Base-by-base conservation (phyloP, 2,329 filamentous ascomycete genomes). In the Purpureocillium lavendulum region DNA sequence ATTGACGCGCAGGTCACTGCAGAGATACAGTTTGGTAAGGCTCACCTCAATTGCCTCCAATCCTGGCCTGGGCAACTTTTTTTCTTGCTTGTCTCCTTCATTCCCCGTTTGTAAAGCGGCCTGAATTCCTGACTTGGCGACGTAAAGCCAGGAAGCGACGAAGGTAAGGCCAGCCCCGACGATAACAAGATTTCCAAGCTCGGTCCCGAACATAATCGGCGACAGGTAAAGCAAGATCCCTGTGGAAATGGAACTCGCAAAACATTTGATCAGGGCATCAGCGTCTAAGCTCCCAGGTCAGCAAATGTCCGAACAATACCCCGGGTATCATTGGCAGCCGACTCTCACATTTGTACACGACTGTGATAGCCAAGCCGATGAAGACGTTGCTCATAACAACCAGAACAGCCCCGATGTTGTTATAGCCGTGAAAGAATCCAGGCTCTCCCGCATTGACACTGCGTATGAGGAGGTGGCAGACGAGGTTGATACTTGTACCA, bases 271-370 rank as follows among this genome's bases (percentile, higher is more conserved):
- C 32, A 59, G 49, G 15, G 56, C 57, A 40, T 60, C 53, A 41
- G 56, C 57, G 40, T 60, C 55, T 59, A 28, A 11, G 14, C 7
- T 7, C 11, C 6, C 16, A n/a, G 9, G 15, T 28, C 2, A 36
- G 33, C 24, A n/a, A n/a, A n/a, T n/a, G n/a, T n/a, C n/a, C n/a
- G n/a, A n/a, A n/a, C n/a, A n/a, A n/a, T n/a, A n/a, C n/a, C n/a
- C n/a, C n/a, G n/a, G n/a, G n/a, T n/a, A n/a, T n/a, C n/a, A n/a
- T n/a, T n/a, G n/a, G n/a, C n/a, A n/a, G n/a, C n/a, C n/a, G n/a
- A n/a, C n/a, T n/a, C 52, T 43, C 36, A 56, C 56, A 60, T 44
- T 56, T 59, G 44, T 59, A 59, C 5, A 59, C 57, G 4, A 54
- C 56, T 13, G 56, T 59, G 28, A 58, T 59, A n/a, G 56, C 56